A percentile compares a stretch with the other conserved stretches of the same genome.
Evolutionary conservation across 2,329 filamentous ascomycete genomes (phyloP).

Genomic region (Aspergillus piperis): DNA sequence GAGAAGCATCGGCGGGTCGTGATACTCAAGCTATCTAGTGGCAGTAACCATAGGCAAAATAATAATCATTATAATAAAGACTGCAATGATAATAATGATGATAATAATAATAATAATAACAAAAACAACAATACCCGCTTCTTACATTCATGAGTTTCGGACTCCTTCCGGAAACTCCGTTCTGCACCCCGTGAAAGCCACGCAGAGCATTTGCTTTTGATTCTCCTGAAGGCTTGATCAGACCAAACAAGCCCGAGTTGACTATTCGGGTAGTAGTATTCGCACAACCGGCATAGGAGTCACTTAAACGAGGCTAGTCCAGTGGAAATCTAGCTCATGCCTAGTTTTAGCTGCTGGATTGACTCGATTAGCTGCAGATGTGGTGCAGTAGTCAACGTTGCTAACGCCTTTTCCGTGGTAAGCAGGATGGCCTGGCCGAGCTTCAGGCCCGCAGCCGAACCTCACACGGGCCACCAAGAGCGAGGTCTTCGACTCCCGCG

Average conservation of each 20-base stretch:
- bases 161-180: neutral
- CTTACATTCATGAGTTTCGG: neutral
- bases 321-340: constrained; percentile 11
- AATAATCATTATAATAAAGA: no score
- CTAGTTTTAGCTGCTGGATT: constrained; percentile 10
- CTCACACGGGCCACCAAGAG: neutral
- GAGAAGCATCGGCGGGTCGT: neutral
- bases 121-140: neutral
- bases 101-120: no score
- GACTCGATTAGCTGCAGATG: constrained; percentile 14
- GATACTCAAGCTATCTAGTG: neutral
- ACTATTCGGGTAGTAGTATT: neutral
- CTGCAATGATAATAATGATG: neutral
- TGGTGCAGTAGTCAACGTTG: constrained; percentile 14
- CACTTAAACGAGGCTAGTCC: constrained; percentile 2
- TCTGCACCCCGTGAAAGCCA: neutral
- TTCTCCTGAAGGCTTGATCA: constrained; percentile 2
- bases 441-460: constrained; percentile 3
- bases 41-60: neutral
- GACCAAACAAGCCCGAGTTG: neutral
- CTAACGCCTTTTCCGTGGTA: constrained; percentile 10
- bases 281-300: neutral
- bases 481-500: neutral
- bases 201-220: neutral
- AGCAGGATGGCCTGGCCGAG: constrained; percentile 12